Base-by-base conservation (phyloP, 2,329 filamentous ascomycete species). In the Dichotomopilus funicola region DNA sequence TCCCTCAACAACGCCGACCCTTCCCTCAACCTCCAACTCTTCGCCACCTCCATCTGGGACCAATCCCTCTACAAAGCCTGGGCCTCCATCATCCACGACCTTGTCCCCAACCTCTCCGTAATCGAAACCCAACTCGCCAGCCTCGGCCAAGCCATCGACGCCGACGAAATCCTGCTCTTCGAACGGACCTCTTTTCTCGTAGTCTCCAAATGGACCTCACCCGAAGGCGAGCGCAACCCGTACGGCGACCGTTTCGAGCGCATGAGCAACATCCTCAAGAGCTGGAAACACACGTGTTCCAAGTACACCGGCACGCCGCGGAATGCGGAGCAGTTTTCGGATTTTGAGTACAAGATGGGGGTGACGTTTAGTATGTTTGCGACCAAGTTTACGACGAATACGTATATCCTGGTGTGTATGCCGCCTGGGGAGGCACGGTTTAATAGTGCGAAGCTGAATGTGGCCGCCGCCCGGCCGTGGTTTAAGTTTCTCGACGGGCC, bases 41-140 rank as follows among this genome's bases (percentile, higher is more conserved):
- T 96, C 70, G 89, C 91, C 8, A 97, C 92, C 36, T 95, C 89
- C 53, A 99, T 99, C 68, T 99, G 94, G 94, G 94, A 99, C 68
- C 94, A 99, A 75, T 95, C 88, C 54, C 78, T 99, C 40, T 99
- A 97, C 78, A 95, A 95, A 72, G 94, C 94, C 1, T 99, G 94
- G 94, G 94, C 94, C 0, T 89, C 89, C 68, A 96, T 99, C 65
- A 96, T 99, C 59, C 94, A 99, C 77, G 91, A 92, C 68, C 80
- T 99, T 46, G 94, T 97, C n/a, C 94, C 94, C 3, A 97, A 97
- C 66, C 82, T 96, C 1, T 78, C 85, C 13, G 82, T 89, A 45
- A 96, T 99, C 62, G 92, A 97, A 73, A 82, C 82, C 19, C 89
- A 97, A 69, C 80, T 99, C 8, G 82, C 83, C 38, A 85, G 89